Evolutionary conservation across 2,329 filamentous ascomycete species (phyloP).

Genomic region (Aureobasidium sp.): DNA sequence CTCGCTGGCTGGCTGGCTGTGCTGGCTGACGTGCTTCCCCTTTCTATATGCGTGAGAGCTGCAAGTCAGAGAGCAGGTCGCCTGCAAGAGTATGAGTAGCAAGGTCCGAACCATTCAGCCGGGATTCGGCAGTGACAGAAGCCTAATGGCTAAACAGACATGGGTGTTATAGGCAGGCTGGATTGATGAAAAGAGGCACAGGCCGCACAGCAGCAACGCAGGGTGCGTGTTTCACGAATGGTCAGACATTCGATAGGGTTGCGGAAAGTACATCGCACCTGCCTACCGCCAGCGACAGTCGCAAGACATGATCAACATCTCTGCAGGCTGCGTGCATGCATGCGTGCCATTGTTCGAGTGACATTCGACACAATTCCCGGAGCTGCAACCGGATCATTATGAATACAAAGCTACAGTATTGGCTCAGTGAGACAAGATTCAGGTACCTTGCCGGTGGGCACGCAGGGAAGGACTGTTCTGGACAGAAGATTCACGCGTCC

Average conservation of each 20-base stretch:
- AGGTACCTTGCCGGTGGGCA: background rate
- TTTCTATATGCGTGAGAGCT: background rate
- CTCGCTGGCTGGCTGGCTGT: too few relatives aligned
- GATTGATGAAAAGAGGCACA: background rate
- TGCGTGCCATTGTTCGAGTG: background rate
- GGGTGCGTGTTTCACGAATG: background rate
- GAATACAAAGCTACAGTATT: background rate
- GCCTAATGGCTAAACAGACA: background rate
- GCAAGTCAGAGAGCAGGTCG: background rate
- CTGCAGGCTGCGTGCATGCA: background rate
- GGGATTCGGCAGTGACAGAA: conserved; percentile 2
- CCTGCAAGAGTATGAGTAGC: background rate
- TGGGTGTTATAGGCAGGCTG: background rate
- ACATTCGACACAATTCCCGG: background rate
- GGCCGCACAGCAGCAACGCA: background rate
- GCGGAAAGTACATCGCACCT: background rate
- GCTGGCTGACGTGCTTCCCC: background rate
- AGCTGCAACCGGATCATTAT: background rate
- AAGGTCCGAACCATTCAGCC: background rate
- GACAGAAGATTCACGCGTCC: background rate
- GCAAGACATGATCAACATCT: background rate
- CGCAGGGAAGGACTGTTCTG: background rate
- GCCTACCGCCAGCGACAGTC: background rate
- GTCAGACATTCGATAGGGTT: background rate
- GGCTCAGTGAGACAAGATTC: background rate